These are phyloP conservation scores for Gracilariopsis chorda DNA, from an alignment of 23 red algal genomes.

Conservation along the genomic window DNA sequence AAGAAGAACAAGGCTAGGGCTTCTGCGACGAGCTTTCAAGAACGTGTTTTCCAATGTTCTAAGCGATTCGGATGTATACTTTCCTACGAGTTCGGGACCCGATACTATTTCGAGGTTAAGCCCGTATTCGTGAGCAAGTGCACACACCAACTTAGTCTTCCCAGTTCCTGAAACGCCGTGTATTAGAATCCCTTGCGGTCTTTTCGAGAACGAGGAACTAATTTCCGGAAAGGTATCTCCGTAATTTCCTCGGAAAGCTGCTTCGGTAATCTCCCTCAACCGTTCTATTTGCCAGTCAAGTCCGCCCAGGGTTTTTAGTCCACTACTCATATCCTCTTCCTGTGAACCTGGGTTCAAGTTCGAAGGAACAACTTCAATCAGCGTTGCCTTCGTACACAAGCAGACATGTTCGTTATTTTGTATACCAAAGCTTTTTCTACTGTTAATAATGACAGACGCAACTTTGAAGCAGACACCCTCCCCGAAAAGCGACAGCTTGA, in stretches of 20 bases:
- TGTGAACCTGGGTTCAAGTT: not conserved
- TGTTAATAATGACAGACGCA: too few species aligned
- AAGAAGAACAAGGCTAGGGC: conserved; percentile 69
- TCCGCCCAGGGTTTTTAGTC: not conserved
- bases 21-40: conserved; percentile 17
- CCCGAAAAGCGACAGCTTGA: not conserved
- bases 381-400: not conserved
- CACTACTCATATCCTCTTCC: not conserved
- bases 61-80: conserved; percentile 22
- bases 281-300: not conserved
- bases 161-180: conserved; percentile 75
- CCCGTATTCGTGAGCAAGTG: conserved; percentile 30
- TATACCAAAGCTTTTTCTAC: too few species aligned
- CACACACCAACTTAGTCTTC: conserved; percentile 90
- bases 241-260: not conserved
- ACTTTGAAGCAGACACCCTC: too few species aligned
- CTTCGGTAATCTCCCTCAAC: not conserved
- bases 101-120: conserved; percentile 34
- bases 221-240: not conserved
- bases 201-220: not conserved
- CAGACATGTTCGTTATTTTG: too few species aligned
- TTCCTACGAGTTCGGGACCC: conserved; percentile 38
- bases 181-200: conserved; percentile 32
- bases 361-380: not conserved
- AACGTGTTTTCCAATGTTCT: conserved; percentile 34